phyloP scores from a whole-genome alignment of 768 basidiomycete genomes.

The Lactifluus subvellereus region DNA sequence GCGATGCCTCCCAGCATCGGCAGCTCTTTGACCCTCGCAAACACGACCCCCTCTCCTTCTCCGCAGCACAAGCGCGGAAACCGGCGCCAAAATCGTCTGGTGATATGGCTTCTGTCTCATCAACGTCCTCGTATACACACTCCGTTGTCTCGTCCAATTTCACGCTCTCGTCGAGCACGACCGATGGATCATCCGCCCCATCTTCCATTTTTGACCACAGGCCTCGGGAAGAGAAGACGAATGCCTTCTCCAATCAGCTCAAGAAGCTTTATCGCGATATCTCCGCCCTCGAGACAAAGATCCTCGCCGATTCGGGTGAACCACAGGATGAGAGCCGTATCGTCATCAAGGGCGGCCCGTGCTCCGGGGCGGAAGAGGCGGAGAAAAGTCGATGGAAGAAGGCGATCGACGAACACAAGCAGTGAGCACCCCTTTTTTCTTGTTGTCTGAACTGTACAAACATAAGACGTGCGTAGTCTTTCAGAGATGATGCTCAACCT shows the following conservation, averaged over 20 bases:
- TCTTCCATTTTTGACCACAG: conserved; percentile 63
- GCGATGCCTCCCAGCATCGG: conserved; percentile 35
- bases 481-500: conserved; percentile 89
- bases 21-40: conserved; percentile 86
- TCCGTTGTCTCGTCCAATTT: conserved; percentile 63
- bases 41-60: conserved; percentile 87
- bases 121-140: conserved; percentile 66
- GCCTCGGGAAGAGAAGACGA: conserved; percentile 47
- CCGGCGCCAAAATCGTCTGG: conserved; percentile 55
- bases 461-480: conserved; percentile 47
- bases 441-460: conserved; percentile 6
- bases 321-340: conserved; percentile 42
- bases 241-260: conserved; percentile 66
- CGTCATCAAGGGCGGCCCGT: conserved; percentile 30
- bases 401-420: conserved; percentile 74
- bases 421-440: conserved; percentile 43
- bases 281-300: conserved; percentile 68
- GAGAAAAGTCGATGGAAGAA: conserved; percentile 75
- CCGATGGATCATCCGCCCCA: conserved; percentile 67
- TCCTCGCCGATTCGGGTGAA: conserved; percentile 55
- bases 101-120: conserved; percentile 70
- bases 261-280: conserved; percentile 83
- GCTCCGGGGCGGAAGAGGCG: conserved; percentile 46
- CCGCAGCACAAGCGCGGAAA: conserved; percentile 47
- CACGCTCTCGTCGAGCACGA: conserved; percentile 67